Evolutionary conservation across 2,329 filamentous ascomycete species (phyloP), one percentile per base, ranked within the genome.

Genomic region (Juglanconis juglandina): DNA sequence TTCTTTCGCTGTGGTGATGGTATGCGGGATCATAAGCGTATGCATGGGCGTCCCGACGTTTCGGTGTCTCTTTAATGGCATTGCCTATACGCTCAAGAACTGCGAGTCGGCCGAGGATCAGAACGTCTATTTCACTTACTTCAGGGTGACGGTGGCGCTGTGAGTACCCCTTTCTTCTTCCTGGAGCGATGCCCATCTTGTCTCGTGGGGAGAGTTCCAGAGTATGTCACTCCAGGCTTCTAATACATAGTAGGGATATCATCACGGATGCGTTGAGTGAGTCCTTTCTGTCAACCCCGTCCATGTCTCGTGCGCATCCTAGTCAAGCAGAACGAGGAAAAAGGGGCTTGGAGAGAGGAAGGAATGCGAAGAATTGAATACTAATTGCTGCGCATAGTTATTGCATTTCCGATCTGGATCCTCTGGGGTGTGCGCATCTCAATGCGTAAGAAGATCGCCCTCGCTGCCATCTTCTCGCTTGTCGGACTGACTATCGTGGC

Each of bases 371-470:
- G 35, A 8, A 11, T 3, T 11, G 34, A 52, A 17, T 33, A 35
- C 53, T 55, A 24, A 47, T 6, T 3, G 30, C 39, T 5, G 32
- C 11, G 13, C 17, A 51, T 30, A 63, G 61, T 63, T 30, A 60
- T 63, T n/a, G 58, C 53, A 9, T 63, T 63, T 9, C 61, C 58
- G 3, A 48, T 63, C 1, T 63, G 61, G 61, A 58, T 63, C 10
- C 61, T 63, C 0, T 63, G 61, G 61, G 61, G 61, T 13, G 61
- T 63, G 1, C 61, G 54, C 4, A 63, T 63, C 13, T 53, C 53
- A 14, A 24, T 56, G 24, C 58, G 58, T 5, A 60, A 60, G 39
- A 63, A 63, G 53, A 11, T 63, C 5, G 61, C 58, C 2, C 61
- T 63, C 17, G 53, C 35, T 10, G 61, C 53, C 4, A 63, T 63